phyloP scores from a whole-genome alignment of 169 alveolate genomes.

The Eimeria necatrix region DNA sequence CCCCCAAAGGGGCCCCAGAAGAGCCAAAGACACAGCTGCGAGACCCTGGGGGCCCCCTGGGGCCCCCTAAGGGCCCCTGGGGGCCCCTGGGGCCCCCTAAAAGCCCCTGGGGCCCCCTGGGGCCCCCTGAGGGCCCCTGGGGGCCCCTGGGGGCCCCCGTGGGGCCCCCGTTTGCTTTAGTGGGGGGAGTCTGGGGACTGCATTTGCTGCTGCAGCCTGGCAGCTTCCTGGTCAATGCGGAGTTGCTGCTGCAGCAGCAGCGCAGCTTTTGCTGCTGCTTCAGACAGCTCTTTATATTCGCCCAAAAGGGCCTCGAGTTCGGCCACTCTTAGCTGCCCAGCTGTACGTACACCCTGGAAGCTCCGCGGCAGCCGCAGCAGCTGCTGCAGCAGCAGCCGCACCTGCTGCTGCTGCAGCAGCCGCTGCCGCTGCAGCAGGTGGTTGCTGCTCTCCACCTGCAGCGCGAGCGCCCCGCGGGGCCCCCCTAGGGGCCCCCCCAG shows the following conservation, averaged over 20 bases:
- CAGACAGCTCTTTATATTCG: conserved; percentile 23
- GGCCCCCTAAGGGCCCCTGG: too few species aligned
- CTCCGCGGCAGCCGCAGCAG: not conserved
- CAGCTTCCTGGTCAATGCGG: not conserved
- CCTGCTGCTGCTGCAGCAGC: not conserved
- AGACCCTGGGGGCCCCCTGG: too few species aligned
- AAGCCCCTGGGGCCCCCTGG: too few species aligned
- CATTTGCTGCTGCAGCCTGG: not conserved
- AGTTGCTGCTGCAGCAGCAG: conserved; percentile 67
- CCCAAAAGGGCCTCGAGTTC: not conserved
- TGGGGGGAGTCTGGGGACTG: not conserved
- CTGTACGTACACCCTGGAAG: conserved; percentile 8
- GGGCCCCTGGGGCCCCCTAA: too few species aligned
- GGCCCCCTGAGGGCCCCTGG: too few species aligned
- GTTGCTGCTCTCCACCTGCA: not conserved
- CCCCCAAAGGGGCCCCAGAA: too few species aligned
- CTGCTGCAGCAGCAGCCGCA: not conserved
- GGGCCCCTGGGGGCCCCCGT: too few species aligned
- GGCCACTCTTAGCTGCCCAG: not conserved
- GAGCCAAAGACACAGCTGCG: too few species aligned
- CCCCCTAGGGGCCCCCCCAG: too few species aligned
- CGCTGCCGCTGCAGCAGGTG: conserved; percentile 6
- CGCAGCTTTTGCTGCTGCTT: not conserved
- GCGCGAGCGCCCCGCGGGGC: not conserved
- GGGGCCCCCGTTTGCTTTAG: not conserved